Evolutionary conservation across 163 green algal species (phyloP).

Genomic region (Trebouxiophyceae sp.): DNA sequence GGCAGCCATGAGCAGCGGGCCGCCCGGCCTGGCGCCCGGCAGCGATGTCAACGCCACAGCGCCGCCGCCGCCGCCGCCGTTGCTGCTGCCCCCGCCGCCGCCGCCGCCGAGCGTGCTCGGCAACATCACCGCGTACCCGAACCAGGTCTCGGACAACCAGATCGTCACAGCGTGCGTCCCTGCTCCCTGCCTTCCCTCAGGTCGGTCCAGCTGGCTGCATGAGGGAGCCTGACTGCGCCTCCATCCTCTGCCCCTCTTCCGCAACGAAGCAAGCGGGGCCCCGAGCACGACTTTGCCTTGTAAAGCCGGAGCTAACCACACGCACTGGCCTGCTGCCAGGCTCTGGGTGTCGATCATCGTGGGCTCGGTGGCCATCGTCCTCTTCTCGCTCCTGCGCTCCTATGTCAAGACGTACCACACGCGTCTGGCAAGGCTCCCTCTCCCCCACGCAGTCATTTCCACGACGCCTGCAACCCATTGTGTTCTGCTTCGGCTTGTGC

Average conservation of each 20-base stretch:
- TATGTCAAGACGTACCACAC: conserved; percentile 12
- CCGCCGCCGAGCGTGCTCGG: too few species aligned
- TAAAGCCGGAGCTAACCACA: not conserved
- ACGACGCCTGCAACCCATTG: not conserved
- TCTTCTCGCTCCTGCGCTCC: conserved; percentile 14
- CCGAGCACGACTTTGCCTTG: not conserved
- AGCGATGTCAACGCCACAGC: too few species aligned
- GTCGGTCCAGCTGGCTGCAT: too few species aligned
- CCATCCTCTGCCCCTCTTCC: too few species aligned
- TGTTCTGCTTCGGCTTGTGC: not conserved
- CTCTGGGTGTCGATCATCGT: conserved; percentile 14
- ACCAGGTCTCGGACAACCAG: conserved; percentile 9
- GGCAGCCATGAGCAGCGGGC: too few species aligned
- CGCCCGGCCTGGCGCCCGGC: too few species aligned
- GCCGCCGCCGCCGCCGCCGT: too few species aligned
- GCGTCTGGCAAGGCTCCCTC: conserved; percentile 15
- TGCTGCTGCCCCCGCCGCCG: too few species aligned
- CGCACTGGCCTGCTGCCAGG: not conserved
- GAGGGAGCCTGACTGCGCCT: too few species aligned
- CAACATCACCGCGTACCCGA: conserved; percentile 4
- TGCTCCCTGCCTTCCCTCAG: too few species aligned
- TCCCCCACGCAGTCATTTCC: too few species aligned
- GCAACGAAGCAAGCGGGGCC: too few species aligned
- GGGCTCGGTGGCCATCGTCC: conserved; percentile 10
- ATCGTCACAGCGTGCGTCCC: conserved; percentile 13